Conservation (phyloP, 108 stramenopile genomes). For the Mediolabrus comicus region DNA sequence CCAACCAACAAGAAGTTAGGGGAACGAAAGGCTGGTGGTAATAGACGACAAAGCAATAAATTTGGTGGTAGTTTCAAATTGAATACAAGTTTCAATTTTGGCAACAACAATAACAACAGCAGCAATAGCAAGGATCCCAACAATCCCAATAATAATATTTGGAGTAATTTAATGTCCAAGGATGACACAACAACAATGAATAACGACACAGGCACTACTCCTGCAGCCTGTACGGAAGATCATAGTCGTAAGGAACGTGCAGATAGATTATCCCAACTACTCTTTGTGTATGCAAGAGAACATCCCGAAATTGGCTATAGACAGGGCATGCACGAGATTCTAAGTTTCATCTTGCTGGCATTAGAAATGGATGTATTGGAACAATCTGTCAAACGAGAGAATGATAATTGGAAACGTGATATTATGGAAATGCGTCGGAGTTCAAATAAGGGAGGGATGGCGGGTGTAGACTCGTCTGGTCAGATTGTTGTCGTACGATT, state of each 20-base stretch:
- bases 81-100: background rate
- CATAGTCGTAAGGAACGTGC: slow-evolving; percentile 30
- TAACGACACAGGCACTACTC: no score
- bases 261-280: slow-evolving; percentile 28
- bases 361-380: slow-evolving; percentile 64
- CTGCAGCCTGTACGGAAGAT: no score
- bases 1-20: background rate
- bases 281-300: slow-evolving; percentile 53
- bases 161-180: slow-evolving; percentile 10
- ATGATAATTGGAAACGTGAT: slow-evolving; percentile 3
- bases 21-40: background rate
- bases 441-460: slow-evolving; percentile 9
- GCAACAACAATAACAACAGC: background rate
- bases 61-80: background rate
- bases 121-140: background rate
- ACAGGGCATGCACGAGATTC: slow-evolving; percentile 89
- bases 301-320: slow-evolving; percentile 75
- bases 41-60: background rate
- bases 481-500: slow-evolving; percentile 39
- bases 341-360: slow-evolving; percentile 63
- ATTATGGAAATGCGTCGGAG: background rate
- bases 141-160: background rate
- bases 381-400: slow-evolving; percentile 2
- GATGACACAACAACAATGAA: background rate
- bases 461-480: slow-evolving; percentile 34